These are phyloP conservation scores for Escallonia herrerae DNA, from an alignment of 129 eudicot genomes.

Conservation along the genomic window DNA sequence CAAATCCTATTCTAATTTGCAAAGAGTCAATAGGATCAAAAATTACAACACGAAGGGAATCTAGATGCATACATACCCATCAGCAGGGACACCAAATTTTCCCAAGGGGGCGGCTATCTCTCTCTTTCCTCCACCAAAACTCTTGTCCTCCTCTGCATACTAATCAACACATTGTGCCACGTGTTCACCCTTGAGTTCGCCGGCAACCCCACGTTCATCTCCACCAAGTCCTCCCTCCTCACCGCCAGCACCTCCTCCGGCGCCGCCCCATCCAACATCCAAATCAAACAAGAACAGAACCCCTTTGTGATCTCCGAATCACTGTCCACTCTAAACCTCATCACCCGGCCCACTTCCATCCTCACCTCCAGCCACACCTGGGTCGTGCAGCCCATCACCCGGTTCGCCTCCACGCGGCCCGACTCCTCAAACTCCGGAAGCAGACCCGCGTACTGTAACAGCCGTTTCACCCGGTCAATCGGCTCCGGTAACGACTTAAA, in stretches of 20 bases:
- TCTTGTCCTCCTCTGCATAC: slow-evolving; percentile 71
- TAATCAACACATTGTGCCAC: slow-evolving; percentile 74
- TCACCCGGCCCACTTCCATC: slow-evolving; percentile 40
- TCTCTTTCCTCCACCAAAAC: slow-evolving; percentile 32
- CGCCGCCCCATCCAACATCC: slow-evolving; percentile 69
- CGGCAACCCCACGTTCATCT: slow-evolving; percentile 79
- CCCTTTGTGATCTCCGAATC: slow-evolving; percentile 94
- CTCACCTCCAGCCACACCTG: slow-evolving; percentile 44
- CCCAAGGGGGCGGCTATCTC: too few relatives aligned
- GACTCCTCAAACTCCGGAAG: slow-evolving; percentile 50
- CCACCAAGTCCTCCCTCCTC: slow-evolving; percentile 56
- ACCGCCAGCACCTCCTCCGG: slow-evolving; percentile 52
- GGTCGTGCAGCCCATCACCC: slow-evolving; percentile 59
- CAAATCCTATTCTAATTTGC: too few relatives aligned
- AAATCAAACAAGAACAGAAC: slow-evolving; percentile 73
- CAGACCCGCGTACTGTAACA: slow-evolving; percentile 54
- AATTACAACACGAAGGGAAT: too few relatives aligned
- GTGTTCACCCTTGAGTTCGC: slow-evolving; percentile 79
- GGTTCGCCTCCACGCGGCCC: slow-evolving; percentile 25
- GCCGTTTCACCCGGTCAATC: slow-evolving; percentile 67
- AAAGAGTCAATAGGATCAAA: too few relatives aligned
- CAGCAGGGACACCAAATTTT: too few relatives aligned
- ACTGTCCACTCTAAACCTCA: slow-evolving; percentile 64
- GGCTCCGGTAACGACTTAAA: slow-evolving; percentile 59
- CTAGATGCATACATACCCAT: too few relatives aligned